Conservation (phyloP, 2,329 filamentous ascomycete genomes). For the Beauveria sp. region DNA sequence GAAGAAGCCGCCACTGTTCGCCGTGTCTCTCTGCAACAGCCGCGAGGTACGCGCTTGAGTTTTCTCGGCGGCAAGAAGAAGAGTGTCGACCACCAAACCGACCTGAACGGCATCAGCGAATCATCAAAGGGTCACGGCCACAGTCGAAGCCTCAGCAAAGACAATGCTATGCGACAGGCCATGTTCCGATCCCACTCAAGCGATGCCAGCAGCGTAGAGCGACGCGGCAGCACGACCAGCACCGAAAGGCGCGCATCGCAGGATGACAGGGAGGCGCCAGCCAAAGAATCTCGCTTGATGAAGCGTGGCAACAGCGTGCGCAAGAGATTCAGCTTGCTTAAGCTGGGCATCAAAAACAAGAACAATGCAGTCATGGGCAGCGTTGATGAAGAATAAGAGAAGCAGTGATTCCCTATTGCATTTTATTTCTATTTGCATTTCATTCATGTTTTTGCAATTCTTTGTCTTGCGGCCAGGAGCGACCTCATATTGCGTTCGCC, state of each 20-base stretch:
- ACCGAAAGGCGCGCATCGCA: conserved; percentile 13
- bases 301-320: conserved; percentile 56
- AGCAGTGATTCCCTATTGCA: background rate
- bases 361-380: conserved; percentile 43
- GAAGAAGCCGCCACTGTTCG: conserved; percentile 45
- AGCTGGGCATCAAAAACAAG: conserved; percentile 63
- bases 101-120: conserved; percentile 22
- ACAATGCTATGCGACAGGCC: conserved; percentile 24
- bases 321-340: conserved; percentile 72
- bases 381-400: conserved; percentile 46
- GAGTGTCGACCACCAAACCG: conserved; percentile 24
- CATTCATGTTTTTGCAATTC: background rate
- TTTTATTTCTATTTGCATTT: background rate
- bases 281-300: conserved; percentile 30
- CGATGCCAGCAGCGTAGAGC: conserved; percentile 9
- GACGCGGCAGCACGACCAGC: conserved; percentile 21
- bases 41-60: conserved; percentile 44
- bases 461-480: background rate
- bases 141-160: conserved; percentile 25
- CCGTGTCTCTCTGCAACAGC: conserved; percentile 43
- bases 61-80: conserved; percentile 50
- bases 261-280: conserved; percentile 18
- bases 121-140: conserved; percentile 18
- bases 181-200: conserved; percentile 36
- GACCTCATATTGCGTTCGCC: background rate